These are phyloP conservation scores for Talaromyces sp. DNA, from an alignment of 2,329 filamentous ascomycete species.

Conservation along the genomic window DNA sequence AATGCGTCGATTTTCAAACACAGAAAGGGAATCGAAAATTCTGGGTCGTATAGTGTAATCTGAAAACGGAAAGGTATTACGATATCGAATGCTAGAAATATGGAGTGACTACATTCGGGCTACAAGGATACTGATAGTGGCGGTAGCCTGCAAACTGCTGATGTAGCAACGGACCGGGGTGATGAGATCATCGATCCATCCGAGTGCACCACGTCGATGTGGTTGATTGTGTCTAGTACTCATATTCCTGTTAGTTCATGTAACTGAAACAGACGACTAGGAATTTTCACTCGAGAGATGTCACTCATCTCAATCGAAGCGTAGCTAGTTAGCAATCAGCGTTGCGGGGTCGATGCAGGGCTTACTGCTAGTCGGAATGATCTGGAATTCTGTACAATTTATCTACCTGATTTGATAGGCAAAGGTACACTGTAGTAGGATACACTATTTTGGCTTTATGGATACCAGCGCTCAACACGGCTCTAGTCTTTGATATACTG, in stretches of 20 bases:
- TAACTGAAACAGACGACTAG: background rate
- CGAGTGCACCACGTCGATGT: background rate
- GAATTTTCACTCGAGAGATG: background rate
- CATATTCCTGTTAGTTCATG: background rate
- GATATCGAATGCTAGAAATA: background rate
- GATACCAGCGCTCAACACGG: background rate
- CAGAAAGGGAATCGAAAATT: background rate
- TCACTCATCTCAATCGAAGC: background rate
- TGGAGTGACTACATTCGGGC: background rate
- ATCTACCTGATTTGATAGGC: background rate
- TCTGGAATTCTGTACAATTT: background rate
- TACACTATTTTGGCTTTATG: background rate
- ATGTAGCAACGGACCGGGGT: background rate
- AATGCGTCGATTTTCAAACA: too few relatives aligned
- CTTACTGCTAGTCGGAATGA: background rate
- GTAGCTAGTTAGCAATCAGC: background rate
- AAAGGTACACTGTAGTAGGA: background rate
- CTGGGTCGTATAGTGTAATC: background rate
- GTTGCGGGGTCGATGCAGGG: background rate
- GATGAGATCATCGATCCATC: background rate
- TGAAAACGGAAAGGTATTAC: background rate
- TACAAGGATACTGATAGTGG: background rate
- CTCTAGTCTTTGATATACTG: background rate
- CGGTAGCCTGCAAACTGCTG: background rate
- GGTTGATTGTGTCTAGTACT: background rate